phyloP scores from a whole-genome alignment of 768 basidiomycete species.

The Boletales sp. region DNA sequence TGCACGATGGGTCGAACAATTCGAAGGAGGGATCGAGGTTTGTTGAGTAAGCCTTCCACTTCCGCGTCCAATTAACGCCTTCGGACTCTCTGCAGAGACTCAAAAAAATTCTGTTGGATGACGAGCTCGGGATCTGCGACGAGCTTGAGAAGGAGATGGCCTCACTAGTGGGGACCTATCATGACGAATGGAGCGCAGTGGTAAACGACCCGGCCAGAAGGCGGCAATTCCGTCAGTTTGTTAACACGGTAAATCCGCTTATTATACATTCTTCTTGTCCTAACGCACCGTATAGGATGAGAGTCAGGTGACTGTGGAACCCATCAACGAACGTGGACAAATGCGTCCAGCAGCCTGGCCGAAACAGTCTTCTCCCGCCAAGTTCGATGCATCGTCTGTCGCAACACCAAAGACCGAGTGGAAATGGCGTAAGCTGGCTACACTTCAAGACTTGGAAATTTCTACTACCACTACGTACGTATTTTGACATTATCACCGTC shows the following conservation, averaged over 20 bases:
- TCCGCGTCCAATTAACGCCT: not conserved
- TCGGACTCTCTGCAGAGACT: conserved; percentile 41
- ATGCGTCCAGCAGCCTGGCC: conserved; percentile 67
- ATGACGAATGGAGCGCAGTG: conserved; percentile 67
- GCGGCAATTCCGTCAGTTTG: conserved; percentile 58
- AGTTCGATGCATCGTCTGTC: conserved; percentile 38
- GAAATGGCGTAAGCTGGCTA: conserved; percentile 54
- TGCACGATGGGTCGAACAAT: conserved; percentile 67
- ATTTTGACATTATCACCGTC: not conserved
- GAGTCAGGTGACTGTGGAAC: conserved; percentile 33
- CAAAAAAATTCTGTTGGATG: conserved; percentile 59
- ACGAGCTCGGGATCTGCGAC: conserved; percentile 67
- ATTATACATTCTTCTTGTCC: not conserved
- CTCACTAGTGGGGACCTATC: conserved; percentile 58
- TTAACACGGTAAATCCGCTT: conserved; percentile 46
- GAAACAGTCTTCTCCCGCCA: conserved; percentile 47
- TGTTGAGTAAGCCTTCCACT: not conserved
- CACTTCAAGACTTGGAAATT: conserved; percentile 44
- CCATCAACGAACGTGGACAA: conserved; percentile 60
- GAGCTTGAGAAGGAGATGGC: conserved; percentile 68
- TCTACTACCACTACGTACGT: conserved; percentile 47
- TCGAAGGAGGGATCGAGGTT: conserved; percentile 68
- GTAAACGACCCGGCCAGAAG: conserved; percentile 50
- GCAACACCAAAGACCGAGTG: conserved; percentile 46
- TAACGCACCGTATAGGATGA: not conserved